Percentiles rank a stretch among this genome's conserved stretches.
phyloP scores from a whole-genome alignment of 495 filamentous ascomycete genomes.

The Darksidea phi region DNA sequence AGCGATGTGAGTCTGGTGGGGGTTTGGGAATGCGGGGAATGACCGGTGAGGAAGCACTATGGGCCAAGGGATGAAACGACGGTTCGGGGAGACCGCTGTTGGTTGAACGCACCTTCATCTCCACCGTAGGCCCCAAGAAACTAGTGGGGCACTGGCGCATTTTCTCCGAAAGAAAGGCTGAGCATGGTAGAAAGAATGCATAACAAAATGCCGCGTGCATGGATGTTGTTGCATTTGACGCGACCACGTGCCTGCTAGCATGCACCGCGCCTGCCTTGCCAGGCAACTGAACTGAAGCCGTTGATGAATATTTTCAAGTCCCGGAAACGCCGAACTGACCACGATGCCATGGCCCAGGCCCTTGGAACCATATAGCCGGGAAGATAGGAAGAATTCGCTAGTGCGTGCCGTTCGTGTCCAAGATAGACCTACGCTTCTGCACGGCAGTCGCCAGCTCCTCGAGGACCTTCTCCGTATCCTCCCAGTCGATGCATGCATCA shows the following conservation, averaged over 20 bases:
- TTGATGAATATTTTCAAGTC: not conserved
- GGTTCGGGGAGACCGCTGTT: not conserved
- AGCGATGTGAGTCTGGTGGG: not conserved
- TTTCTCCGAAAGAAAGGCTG: too few relatives aligned
- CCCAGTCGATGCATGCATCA: slow-evolving; percentile 94
- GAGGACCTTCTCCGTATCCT: slow-evolving; percentile 82
- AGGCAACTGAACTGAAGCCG: not conserved
- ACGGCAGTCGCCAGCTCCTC: slow-evolving; percentile 78
- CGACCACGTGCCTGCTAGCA: not conserved
- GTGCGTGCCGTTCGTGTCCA: slow-evolving; percentile 38
- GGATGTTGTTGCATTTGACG: too few relatives aligned
- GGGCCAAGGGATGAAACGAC: too few relatives aligned
- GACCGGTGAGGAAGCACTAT: not conserved
- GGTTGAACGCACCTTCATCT: not conserved
- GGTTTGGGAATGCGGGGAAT: not conserved
- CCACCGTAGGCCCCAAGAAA: too few relatives aligned
- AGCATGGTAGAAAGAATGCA: too few relatives aligned
- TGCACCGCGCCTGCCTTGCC: not conserved
- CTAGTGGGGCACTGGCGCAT: too few relatives aligned
- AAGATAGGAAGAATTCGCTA: slow-evolving; percentile 1
- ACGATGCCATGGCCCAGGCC: slow-evolving; percentile 9
- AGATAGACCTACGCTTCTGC: slow-evolving; percentile 59
- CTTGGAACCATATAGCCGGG: not conserved
- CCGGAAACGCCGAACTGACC: slow-evolving; percentile 26
- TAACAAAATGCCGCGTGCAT: too few relatives aligned